A percentile compares a stretch with the other conserved stretches of the same genome.
Evolutionary conservation across 2,329 filamentous ascomycete genomes (phyloP).

Genomic region (Sporothrix variecibatus): DNA sequence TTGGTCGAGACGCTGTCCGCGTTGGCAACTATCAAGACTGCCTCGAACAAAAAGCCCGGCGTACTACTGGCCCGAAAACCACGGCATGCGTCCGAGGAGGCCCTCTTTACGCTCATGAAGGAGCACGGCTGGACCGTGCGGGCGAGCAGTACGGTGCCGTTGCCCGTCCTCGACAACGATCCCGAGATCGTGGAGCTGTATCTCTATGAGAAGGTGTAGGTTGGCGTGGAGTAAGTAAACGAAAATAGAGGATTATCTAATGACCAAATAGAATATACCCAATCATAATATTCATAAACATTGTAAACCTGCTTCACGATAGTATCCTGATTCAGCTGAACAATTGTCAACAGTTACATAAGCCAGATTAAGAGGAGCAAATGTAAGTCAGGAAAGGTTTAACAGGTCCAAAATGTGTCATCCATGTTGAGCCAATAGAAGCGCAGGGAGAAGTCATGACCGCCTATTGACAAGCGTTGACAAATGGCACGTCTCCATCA

Average conservation of each 20-base stretch:
- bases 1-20: constrained; percentile 56
- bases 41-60: constrained; percentile 16
- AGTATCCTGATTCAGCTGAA: background rate
- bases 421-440: background rate
- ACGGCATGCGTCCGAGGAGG: constrained; percentile 55
- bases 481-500: background rate
- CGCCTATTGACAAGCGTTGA: background rate
- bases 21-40: constrained; percentile 41
- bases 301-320: background rate
- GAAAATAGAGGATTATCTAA: background rate
- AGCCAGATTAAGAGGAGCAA: background rate
- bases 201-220: constrained; percentile 45
- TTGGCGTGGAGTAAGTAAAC: background rate
- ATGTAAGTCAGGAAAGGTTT: background rate
- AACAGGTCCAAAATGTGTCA: background rate
- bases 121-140: constrained; percentile 48
- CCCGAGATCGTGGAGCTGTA: constrained; percentile 55
- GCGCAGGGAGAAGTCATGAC: background rate
- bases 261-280: background rate
- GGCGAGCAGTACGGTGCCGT: constrained; percentile 45
- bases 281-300: background rate
- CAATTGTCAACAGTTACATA: background rate
- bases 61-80: constrained; percentile 59
- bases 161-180: constrained; percentile 50
- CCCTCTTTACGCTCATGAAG: constrained; percentile 51